phyloP scores from a whole-genome alignment of 2,329 filamentous ascomycete species.

The Xylaria sp. region DNA sequence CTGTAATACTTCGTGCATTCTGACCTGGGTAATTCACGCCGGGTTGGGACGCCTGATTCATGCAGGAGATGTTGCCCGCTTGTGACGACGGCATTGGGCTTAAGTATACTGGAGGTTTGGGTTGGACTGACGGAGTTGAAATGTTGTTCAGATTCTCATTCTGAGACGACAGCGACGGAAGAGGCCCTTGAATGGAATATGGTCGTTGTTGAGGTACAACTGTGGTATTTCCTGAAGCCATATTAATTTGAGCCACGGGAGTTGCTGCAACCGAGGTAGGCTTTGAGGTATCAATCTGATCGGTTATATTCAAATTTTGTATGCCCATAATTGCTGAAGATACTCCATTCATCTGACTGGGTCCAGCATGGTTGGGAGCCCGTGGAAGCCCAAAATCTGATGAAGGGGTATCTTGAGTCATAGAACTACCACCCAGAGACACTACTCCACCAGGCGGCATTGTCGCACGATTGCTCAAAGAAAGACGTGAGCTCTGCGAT shows the following conservation, averaged over 20 bases:
- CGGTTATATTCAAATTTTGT: slow-evolving; percentile 2
- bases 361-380: background rate
- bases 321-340: background rate
- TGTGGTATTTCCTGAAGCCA: slow-evolving; percentile 2
- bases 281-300: background rate
- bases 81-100: slow-evolving; percentile 1
- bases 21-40: background rate
- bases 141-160: background rate
- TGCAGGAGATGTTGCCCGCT: background rate
- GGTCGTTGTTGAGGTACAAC: background rate
- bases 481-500: background rate
- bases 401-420: too few species aligned
- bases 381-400: too few species aligned
- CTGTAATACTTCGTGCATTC: background rate
- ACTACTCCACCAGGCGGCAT: slow-evolving; percentile 14
- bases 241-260: background rate
- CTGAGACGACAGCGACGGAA: background rate
- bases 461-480: background rate
- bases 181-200: background rate
- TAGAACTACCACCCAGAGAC: background rate
- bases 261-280: background rate
- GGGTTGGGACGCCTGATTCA: background rate
- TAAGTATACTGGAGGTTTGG: slow-evolving; percentile 1
- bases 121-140: background rate
- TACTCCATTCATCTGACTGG: background rate